Evolutionary conservation across 306 rosid genomes (phyloP).

Genomic region (Trifolium fragiferum): DNA sequence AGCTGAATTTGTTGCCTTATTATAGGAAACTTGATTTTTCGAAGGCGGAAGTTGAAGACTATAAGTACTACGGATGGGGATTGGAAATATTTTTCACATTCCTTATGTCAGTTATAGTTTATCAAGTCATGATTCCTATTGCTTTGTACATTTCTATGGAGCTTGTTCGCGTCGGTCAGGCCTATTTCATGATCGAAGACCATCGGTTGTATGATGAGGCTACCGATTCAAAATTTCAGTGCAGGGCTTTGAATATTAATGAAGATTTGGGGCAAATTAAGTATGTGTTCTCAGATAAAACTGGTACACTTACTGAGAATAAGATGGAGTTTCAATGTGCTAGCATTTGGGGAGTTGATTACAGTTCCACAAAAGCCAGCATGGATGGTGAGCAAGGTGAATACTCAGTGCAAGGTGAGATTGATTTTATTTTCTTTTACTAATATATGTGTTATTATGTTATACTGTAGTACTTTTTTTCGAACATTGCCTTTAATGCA

Average conservation of each 20-base stretch:
- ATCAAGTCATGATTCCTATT: conserved; percentile 98
- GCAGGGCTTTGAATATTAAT: conserved; percentile 90
- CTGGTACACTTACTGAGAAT: conserved; percentile 97
- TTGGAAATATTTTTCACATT: conserved; percentile 77
- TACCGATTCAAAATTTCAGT: conserved; percentile 81
- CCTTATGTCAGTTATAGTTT: conserved; percentile 94
- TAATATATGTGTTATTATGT: neutral
- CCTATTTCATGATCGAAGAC: conserved; percentile 88
- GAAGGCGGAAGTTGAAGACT: conserved; percentile 36
- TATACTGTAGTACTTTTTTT: neutral
- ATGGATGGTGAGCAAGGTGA: conserved; percentile 49
- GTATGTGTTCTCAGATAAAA: conserved; percentile 93
- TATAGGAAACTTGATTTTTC: conserved; percentile 68
- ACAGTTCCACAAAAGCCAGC: conserved; percentile 49
- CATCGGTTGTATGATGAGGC: conserved; percentile 73
- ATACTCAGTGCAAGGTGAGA: conserved; percentile 64
- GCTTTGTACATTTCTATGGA: conserved; percentile 96
- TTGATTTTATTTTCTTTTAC: neutral
- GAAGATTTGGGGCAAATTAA: conserved; percentile 96
- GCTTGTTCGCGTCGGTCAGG: conserved; percentile 95
- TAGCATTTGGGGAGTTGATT: conserved; percentile 90
- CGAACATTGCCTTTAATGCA: neutral
- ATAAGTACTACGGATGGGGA: conserved; percentile 81
- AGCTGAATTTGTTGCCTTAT: conserved; percentile 65
- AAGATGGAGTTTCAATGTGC: conserved; percentile 97